Conservation (phyloP, 176 grass and related monocot species). For the Metroxylon sagu region DNA sequence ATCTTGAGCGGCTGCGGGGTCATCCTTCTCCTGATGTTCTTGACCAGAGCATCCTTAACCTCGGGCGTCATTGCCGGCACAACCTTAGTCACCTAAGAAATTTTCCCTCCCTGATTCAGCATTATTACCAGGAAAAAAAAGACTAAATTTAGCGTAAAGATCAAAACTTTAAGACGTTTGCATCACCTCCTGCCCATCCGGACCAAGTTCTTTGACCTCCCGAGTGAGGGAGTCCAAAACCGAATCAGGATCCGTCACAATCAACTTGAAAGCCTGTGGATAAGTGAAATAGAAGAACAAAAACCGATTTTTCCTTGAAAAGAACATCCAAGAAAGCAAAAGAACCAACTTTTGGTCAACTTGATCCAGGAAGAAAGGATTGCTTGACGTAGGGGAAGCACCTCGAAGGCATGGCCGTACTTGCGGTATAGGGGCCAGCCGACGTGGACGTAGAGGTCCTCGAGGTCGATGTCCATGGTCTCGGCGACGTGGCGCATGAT, state of each 20-base stretch:
- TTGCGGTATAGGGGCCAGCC: conserved; percentile 86
- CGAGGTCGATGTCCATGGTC: conserved; percentile 72
- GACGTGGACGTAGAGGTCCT: conserved; percentile 66
- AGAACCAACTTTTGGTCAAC: neutral
- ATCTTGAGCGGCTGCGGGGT: conserved; percentile 90
- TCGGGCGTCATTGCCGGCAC: conserved; percentile 61
- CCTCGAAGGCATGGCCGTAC: conserved; percentile 83
- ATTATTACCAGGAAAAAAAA: neutral
- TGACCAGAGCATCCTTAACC: conserved; percentile 72
- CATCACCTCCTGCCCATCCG: conserved; percentile 56
- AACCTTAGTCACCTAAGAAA: conserved; percentile 59
- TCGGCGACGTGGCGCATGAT: conserved; percentile 99
- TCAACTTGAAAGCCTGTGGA: conserved; percentile 59
- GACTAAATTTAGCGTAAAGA: neutral
- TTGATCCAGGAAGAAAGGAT: too few species aligned
- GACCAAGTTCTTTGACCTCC: conserved; percentile 45
- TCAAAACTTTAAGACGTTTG: too few species aligned
- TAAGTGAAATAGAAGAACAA: too few species aligned
- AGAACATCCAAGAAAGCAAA: neutral
- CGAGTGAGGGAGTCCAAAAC: conserved; percentile 44
- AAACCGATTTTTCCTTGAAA: neutral
- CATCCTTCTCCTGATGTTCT: conserved; percentile 88
- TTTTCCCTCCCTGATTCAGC: too few species aligned
- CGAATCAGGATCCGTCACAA: conserved; percentile 53
- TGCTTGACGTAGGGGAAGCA: neutral